A percentile compares a stretch with the other conserved stretches of the same genome.
phyloP scores from a whole-genome alignment of 805 yeast genomes.

The Saturnispora serradocipensis region DNA sequence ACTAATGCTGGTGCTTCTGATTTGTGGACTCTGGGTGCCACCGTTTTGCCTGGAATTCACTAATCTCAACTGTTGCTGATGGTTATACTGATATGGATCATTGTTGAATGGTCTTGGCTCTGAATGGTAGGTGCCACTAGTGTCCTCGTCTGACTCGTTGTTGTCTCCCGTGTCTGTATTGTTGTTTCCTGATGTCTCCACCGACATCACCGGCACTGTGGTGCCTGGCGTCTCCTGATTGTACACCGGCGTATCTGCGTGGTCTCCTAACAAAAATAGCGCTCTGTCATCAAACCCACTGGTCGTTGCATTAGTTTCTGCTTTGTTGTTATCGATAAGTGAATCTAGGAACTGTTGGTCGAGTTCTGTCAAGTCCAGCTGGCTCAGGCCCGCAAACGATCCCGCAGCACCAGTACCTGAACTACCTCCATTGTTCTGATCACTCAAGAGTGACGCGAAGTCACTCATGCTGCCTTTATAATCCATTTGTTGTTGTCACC shows the following conservation, averaged over 20 bases:
- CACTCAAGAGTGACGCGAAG: background rate
- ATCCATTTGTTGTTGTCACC: slow-evolving; percentile 1
- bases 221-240: background rate
- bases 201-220: background rate
- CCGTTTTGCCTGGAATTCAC: slow-evolving; percentile 2
- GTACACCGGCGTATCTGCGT: background rate
- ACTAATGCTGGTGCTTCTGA: background rate
- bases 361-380: slow-evolving; percentile 3
- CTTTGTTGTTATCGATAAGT: slow-evolving; percentile 1
- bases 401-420: background rate
- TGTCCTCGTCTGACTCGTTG: background rate
- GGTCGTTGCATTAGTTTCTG: background rate
- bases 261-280: background rate
- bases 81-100: background rate
- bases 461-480: slow-evolving; percentile 6
- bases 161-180: background rate
- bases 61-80: background rate
- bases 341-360: slow-evolving; percentile 6
- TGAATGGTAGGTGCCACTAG: background rate
- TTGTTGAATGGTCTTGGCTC: slow-evolving; percentile 3
- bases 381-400: slow-evolving; percentile 5
- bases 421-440: background rate
- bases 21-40: background rate
- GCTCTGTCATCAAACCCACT: background rate
- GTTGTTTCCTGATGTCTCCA: background rate